These are phyloP conservation scores for Amanita muscaria DNA, from an alignment of 768 basidiomycete genomes.

Conservation along the genomic window DNA sequence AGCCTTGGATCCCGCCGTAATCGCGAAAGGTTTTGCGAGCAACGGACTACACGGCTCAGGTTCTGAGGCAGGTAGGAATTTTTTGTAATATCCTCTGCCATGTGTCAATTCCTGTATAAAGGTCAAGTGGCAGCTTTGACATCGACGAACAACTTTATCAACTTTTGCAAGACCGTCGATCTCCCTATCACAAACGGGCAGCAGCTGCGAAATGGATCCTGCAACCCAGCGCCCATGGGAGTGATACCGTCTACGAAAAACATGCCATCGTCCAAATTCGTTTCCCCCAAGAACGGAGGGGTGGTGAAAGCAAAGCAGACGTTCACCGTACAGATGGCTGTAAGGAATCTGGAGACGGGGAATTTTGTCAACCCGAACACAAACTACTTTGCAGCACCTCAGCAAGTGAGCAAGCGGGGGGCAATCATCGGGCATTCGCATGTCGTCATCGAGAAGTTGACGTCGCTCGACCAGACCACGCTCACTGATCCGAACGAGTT, in stretches of 20 bases:
- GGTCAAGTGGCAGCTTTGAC: slow-evolving; percentile 46
- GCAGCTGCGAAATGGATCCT: slow-evolving; percentile 43
- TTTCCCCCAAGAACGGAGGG: slow-evolving; percentile 33
- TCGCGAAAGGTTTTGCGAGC: not conserved
- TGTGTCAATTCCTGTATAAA: not conserved
- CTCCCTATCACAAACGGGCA: slow-evolving; percentile 47
- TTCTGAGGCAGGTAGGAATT: not conserved
- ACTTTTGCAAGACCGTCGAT: slow-evolving; percentile 39
- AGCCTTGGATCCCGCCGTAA: not conserved
- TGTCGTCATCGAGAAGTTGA: slow-evolving; percentile 44
- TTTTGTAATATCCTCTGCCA: not conserved
- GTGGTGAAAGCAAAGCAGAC: slow-evolving; percentile 35
- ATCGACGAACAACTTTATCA: slow-evolving; percentile 55
- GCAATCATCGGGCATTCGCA: slow-evolving; percentile 51
- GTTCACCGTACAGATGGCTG: slow-evolving; percentile 45
- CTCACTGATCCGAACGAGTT: slow-evolving; percentile 43
- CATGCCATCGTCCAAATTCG: slow-evolving; percentile 43
- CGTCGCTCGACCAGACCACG: slow-evolving; percentile 32
- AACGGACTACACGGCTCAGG: not conserved
- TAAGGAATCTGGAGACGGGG: slow-evolving; percentile 39
- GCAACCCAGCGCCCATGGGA: slow-evolving; percentile 53
- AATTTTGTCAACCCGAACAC: slow-evolving; percentile 47
- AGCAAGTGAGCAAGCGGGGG: slow-evolving; percentile 41
- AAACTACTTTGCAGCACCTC: slow-evolving; percentile 50
- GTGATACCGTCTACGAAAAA: slow-evolving; percentile 37